Evolutionary conservation across 257 asterid genomes (phyloP).

Genomic region (Rhazya stricta): DNA sequence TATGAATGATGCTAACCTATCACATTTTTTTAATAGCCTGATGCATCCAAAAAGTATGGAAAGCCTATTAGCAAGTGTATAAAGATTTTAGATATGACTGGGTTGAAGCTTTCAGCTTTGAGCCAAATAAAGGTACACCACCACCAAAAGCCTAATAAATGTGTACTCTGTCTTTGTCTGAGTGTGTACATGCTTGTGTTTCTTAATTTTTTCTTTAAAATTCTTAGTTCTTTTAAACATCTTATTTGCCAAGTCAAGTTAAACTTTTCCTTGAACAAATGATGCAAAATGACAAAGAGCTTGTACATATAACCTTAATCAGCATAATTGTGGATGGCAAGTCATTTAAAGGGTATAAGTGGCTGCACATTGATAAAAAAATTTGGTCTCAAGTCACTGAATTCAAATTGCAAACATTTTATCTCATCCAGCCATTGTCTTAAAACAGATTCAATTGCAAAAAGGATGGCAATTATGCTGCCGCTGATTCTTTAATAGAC

Average conservation of each 20-base stretch:
- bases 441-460: background rate
- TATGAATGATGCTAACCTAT: background rate
- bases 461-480: background rate
- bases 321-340: background rate
- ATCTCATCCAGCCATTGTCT: background rate
- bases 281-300: background rate
- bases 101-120: conserved; percentile 79
- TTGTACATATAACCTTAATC: background rate
- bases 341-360: background rate
- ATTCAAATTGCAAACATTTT: background rate
- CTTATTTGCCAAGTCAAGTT: background rate
- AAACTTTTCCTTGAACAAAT: background rate
- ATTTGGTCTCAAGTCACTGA: background rate
- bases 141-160: background rate
- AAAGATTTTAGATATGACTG: conserved; percentile 87
- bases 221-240: background rate
- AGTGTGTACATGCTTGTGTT: background rate
- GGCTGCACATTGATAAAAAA: background rate
- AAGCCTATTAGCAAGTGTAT: conserved; percentile 65
- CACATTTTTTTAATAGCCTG: conserved; percentile 43
- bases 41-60: conserved; percentile 56
- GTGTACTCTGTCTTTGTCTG: background rate
- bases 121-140: conserved; percentile 71
- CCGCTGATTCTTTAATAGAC: background rate
- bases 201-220: too few species aligned